Evolutionary conservation across 2,329 filamentous ascomycete species (phyloP).

Genomic region (Hymenoscyphus scutula): DNA sequence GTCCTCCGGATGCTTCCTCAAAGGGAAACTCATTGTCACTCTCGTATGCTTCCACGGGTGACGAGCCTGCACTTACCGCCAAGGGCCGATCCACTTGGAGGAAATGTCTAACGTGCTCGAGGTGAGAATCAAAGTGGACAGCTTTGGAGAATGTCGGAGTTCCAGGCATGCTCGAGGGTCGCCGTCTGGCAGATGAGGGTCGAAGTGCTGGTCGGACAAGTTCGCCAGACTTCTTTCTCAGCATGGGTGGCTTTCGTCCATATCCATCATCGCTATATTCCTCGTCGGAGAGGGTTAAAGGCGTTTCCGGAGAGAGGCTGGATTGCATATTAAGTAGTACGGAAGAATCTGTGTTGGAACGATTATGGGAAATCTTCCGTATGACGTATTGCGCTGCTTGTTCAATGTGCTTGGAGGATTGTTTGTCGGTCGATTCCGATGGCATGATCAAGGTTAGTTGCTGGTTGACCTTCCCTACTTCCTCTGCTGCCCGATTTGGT

Average conservation of each 20-base stretch:
- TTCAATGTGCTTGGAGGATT: constrained; percentile 21
- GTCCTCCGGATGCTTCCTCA: constrained; percentile 45
- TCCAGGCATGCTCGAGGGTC: constrained; percentile 95
- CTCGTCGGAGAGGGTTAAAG: constrained; percentile 56
- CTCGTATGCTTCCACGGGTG: constrained; percentile 84
- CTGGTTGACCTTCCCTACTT: constrained; percentile 28
- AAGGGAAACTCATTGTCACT: constrained; percentile 91
- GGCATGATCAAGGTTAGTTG: constrained; percentile 38
- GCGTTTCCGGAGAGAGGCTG: constrained; percentile 47
- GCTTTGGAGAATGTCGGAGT: constrained; percentile 94
- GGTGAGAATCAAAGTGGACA: constrained; percentile 96
- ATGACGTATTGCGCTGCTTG: constrained; percentile 17
- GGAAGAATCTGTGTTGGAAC: constrained; percentile 46
- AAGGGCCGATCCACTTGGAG: constrained; percentile 89
- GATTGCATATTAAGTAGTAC: constrained; percentile 39
- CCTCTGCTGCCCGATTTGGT: constrained; percentile 40
- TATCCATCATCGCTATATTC: constrained; percentile 52
- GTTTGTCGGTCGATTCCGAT: constrained; percentile 33
- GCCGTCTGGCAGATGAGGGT: constrained; percentile 66
- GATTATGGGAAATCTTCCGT: constrained; percentile 33
- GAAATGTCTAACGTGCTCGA: constrained; percentile 96
- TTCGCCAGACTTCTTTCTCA: constrained; percentile 97
- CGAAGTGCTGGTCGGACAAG: constrained; percentile 89
- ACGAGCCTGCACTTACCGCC: constrained; percentile 93
- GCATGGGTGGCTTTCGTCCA: constrained; percentile 77